Evolutionary conservation across 331 rosid genomes (phyloP).

Genomic region (Pyracantha coccinea): DNA sequence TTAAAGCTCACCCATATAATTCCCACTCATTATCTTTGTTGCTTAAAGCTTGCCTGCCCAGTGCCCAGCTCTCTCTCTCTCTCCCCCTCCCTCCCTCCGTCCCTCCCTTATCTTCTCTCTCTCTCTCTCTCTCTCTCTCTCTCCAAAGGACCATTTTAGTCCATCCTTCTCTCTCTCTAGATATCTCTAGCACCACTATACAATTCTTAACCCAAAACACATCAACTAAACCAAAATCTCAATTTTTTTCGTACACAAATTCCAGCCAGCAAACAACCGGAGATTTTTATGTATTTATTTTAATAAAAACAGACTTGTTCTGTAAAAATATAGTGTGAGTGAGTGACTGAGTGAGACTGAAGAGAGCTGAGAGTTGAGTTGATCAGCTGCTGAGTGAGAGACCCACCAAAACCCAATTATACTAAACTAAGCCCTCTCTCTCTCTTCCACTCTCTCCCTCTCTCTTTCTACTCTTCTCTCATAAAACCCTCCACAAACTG

Average conservation of each 20-base stretch:
- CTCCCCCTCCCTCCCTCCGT: conserved; percentile 18
- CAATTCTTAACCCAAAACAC: not conserved
- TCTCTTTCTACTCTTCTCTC: not conserved
- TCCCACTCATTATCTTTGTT: conserved; percentile 94
- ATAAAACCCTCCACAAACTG: conserved; percentile 8
- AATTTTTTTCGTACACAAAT: conserved; percentile 26
- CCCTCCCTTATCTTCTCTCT: conserved; percentile 22
- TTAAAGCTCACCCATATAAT: conserved; percentile 84
- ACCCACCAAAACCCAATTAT: conserved; percentile 16
- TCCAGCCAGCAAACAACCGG: conserved; percentile 20
- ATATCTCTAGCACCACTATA: not conserved
- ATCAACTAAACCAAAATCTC: conserved; percentile 7
- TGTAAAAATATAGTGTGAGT: not conserved
- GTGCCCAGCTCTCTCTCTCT: not conserved
- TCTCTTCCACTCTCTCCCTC: not conserved
- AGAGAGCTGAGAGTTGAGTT: conserved; percentile 1
- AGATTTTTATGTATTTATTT: not conserved
- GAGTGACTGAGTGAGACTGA: not conserved
- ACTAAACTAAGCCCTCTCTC: not conserved
- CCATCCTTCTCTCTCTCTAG: conserved; percentile 1
- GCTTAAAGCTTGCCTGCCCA: conserved; percentile 65
- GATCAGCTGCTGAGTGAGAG: conserved; percentile 1
- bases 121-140: not conserved
- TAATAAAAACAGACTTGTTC: not conserved
- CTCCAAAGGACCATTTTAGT: not conserved